Evolutionary conservation across 2,329 filamentous ascomycete species (phyloP).

Genomic region (Blastomyces parvus): DNA sequence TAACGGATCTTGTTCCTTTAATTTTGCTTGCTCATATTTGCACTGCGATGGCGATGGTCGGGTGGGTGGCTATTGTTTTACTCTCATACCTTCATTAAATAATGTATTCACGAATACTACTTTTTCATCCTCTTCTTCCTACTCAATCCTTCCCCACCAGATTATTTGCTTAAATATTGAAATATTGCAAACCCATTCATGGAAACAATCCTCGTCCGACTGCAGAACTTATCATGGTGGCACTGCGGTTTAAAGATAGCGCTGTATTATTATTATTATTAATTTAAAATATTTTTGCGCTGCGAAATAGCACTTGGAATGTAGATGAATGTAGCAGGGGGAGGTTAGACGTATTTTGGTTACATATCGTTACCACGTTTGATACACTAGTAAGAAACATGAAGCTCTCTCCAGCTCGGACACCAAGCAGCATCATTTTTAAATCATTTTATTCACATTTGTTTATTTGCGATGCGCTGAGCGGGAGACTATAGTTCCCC

Average conservation of each 20-base stretch:
- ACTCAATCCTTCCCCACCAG: background rate
- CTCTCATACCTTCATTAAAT: background rate
- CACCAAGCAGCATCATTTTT: background rate
- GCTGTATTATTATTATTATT: background rate
- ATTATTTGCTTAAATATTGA: too few species aligned
- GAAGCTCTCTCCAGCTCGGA: background rate
- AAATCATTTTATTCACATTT: too few species aligned
- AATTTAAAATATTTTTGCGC: too few species aligned
- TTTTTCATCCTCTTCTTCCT: background rate
- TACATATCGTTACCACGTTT: background rate
- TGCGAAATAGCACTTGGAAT: too few species aligned
- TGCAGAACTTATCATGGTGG: background rate
- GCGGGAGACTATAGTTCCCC: background rate
- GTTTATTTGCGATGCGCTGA: background rate
- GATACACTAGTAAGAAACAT: background rate
- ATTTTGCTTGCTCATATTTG: background rate
- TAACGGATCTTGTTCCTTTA: background rate
- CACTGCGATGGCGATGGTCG: background rate
- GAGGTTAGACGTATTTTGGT: background rate
- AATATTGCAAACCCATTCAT: too few species aligned
- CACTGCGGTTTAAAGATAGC: background rate
- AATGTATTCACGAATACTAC: background rate
- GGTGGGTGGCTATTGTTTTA: background rate
- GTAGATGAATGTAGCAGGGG: background rate
- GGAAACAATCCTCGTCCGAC: too few species aligned